These are phyloP conservation scores for Aspergillus glaucus DNA, from an alignment of 2,329 filamentous ascomycete species.

Conservation along the genomic window DNA sequence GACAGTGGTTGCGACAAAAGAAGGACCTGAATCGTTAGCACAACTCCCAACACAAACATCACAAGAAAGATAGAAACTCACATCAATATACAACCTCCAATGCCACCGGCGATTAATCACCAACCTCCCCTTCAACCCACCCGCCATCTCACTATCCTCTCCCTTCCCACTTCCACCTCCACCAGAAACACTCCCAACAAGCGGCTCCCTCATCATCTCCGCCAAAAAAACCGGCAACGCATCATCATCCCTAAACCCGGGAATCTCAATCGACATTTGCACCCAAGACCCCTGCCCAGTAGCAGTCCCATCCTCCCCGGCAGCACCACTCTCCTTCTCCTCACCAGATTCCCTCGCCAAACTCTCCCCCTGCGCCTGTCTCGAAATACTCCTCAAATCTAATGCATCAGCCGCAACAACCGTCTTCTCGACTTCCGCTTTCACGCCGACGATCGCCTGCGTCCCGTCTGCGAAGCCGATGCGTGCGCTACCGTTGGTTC, in stretches of 20 bases:
- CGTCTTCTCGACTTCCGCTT: slow-evolving; percentile 85
- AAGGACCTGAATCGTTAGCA: slow-evolving; percentile 58
- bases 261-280: slow-evolving; percentile 85
- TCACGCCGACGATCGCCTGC: slow-evolving; percentile 91
- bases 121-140: slow-evolving; percentile 62
- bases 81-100: slow-evolving; percentile 94
- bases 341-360: slow-evolving; percentile 15
- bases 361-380: slow-evolving; percentile 21
- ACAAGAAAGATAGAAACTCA: slow-evolving; percentile 41
- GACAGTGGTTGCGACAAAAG: slow-evolving; percentile 89
- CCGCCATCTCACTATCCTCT: slow-evolving; percentile 67
- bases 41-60: not conserved
- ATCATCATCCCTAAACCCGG: slow-evolving; percentile 86
- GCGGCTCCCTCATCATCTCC: slow-evolving; percentile 80
- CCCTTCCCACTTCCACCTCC: slow-evolving; percentile 44
- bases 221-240: slow-evolving; percentile 78
- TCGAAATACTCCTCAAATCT: slow-evolving; percentile 36
- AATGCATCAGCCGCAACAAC: slow-evolving; percentile 29
- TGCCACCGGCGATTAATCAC: slow-evolving; percentile 89
- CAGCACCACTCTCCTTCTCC: slow-evolving; percentile 15
- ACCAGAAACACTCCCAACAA: slow-evolving; percentile 68
- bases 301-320: slow-evolving; percentile 32
- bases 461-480: slow-evolving; percentile 93
- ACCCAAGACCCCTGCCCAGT: slow-evolving; percentile 64
- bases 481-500: slow-evolving; percentile 84